Conservation (phyloP, 2,329 filamentous ascomycete genomes). For the Penicillium sclerotiorum region DNA sequence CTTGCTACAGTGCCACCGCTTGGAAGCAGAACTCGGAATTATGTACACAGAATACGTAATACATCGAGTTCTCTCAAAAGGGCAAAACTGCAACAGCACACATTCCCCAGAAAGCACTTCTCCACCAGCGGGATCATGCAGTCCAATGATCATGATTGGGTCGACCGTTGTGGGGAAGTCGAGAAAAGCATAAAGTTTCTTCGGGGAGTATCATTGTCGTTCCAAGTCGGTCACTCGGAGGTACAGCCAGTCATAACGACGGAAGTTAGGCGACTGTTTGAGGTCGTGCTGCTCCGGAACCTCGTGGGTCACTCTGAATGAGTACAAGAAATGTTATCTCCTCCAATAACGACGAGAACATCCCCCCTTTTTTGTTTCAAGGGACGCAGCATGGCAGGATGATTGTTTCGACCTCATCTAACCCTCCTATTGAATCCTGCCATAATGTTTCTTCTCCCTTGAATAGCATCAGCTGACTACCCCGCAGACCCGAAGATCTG, state of each 20-base stretch:
- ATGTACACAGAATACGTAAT: too few species aligned
- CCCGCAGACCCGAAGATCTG: conserved; percentile 22
- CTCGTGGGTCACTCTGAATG: conserved; percentile 1
- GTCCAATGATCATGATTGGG: conserved; percentile 6
- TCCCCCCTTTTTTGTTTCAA: too few species aligned
- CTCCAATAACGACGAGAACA: too few species aligned
- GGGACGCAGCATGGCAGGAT: not conserved
- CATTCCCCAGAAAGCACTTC: too few species aligned
- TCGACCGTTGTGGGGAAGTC: conserved; percentile 1
- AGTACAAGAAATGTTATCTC: not conserved
- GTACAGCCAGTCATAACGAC: conserved; percentile 7
- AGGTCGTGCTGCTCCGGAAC: conserved; percentile 1
- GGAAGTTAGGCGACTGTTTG: not conserved
- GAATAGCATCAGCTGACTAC: conserved; percentile 28
- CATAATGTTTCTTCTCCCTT: too few species aligned
- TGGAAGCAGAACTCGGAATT: too few species aligned
- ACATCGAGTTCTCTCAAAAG: not conserved
- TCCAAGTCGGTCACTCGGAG: conserved; percentile 3
- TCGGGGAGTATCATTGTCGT: conserved; percentile 22
- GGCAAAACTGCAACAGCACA: too few species aligned
- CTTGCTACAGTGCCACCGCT: too few species aligned
- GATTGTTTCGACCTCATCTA: not conserved
- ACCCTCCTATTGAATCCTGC: too few species aligned
- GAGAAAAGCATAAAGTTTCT: conserved; percentile 23
- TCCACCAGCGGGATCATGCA: conserved; percentile 16